Evolutionary conservation across 2,329 filamentous ascomycete genomes (phyloP).

Genomic region (Alternaria metachromatica): DNA sequence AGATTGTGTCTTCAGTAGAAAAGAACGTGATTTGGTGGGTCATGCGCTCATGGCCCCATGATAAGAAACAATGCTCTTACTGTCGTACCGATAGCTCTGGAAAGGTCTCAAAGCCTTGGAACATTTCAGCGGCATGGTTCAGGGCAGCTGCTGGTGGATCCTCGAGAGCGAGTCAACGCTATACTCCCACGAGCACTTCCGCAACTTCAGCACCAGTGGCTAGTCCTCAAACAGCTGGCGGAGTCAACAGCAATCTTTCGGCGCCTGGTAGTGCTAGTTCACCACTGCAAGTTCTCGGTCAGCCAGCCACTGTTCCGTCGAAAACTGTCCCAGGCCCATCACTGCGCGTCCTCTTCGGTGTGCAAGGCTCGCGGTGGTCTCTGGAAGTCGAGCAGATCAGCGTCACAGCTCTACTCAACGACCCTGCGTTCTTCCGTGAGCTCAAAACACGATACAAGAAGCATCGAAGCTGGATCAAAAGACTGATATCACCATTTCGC

Average conservation of each 20-base stretch:
- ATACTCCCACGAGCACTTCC: not conserved
- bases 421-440: not conserved
- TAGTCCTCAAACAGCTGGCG: too few relatives aligned
- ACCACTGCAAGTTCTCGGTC: accelerated
- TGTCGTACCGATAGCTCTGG: too few relatives aligned
- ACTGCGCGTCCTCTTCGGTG: not conserved
- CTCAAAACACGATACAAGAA: not conserved
- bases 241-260: not conserved
- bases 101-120: too few relatives aligned
- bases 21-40: too few relatives aligned
- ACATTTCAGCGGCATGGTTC: too few relatives aligned
- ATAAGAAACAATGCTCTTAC: too few relatives aligned
- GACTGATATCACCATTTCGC: not conserved
- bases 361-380: not conserved
- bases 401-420: not conserved
- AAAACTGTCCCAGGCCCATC: not conserved
- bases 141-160: too few relatives aligned
- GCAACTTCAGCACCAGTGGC: too few relatives aligned
- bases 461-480: not conserved
- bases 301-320: not conserved
- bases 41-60: too few relatives aligned
- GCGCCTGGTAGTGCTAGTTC: accelerated
- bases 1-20: too few relatives aligned
- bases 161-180: not conserved
- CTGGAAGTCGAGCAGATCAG: not conserved